phyloP scores from a whole-genome alignment of 2,329 filamentous ascomycete genomes.

The Pseudogymnoascus destructans region DNA sequence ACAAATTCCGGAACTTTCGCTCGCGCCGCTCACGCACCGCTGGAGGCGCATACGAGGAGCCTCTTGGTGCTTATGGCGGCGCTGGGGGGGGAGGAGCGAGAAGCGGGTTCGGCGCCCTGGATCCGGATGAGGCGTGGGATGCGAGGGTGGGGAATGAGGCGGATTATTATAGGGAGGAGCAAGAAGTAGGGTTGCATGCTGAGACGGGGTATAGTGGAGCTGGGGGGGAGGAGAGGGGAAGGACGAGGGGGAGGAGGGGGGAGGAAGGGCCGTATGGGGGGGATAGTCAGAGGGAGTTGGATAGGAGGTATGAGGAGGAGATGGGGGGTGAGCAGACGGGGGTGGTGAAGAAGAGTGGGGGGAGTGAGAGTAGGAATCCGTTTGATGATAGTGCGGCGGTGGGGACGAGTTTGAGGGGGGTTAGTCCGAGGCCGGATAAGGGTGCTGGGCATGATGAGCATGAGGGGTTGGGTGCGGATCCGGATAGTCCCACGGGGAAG shows the following conservation, averaged over 20 bases:
- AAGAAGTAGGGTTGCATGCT: constrained; percentile 47
- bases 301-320: constrained; percentile 34
- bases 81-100: constrained; percentile 31
- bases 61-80: constrained; percentile 29
- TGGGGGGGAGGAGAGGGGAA: constrained; percentile 30
- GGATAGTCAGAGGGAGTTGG: constrained; percentile 30
- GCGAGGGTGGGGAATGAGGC: constrained; percentile 62
- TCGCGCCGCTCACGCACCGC: constrained; percentile 54
- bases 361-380: constrained; percentile 37
- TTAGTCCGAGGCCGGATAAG: constrained; percentile 60
- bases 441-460: constrained; percentile 25
- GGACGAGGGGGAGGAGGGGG: constrained; percentile 29
- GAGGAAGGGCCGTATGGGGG: constrained; percentile 30
- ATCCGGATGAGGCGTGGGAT: constrained; percentile 82
- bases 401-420: constrained; percentile 50
- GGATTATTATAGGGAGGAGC: constrained; percentile 60
- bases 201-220: constrained; percentile 29
- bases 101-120: constrained; percentile 52
- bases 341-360: constrained; percentile 7
- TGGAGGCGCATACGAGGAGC: constrained; percentile 57
- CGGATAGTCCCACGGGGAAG: constrained; percentile 51
- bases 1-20: constrained; percentile 49
- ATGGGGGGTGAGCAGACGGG: constrained; percentile 28
- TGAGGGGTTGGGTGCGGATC: constrained; percentile 27
- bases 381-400: constrained; percentile 52